Evolutionary conservation across 2,329 filamentous ascomycete species (phyloP), one percentile per base, ranked within the genome.

Genomic region (Paecilomyces variotii): DNA sequence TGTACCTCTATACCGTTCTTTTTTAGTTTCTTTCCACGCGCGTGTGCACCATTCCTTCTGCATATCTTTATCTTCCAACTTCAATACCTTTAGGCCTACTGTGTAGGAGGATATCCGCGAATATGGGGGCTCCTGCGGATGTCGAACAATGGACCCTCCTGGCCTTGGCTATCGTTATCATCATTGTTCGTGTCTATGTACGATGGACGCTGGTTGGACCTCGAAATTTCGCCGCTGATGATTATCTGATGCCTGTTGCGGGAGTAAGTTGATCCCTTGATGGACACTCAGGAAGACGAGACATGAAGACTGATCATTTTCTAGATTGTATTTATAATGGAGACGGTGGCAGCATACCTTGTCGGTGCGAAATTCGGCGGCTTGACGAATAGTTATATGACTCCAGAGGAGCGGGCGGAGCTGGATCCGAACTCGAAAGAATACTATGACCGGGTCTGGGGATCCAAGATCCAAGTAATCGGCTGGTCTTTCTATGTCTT

Each of bases 351-450:
- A 12, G 78, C 76, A 4, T 79, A 82, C 55, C 72, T 75, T 4
- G 77, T 82, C 26, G 78, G 77, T 19, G 75, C 76, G 45, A 69
- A 70, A 25, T 80, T 73, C 26, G 65, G 74, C 26, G 82, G 82
- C 1, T 68, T 84, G 4, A 81, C 82, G 4, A 84, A 85, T 61
- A 81, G 81, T 61, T 77, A 76, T 56, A 84, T 86, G 80, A 79
- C 81, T 2, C 65, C 76, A 12, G 76, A 75, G 28, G 63, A 82
- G 59, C 78, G 84, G 12, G 70, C 66, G 2, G 68, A 72, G 0
- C 66, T 85, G n/a, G 70, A 74, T 11, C 72, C 76, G 0, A 58
- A 68, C 14, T 76, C 76, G 12, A 64, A 65, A 0, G 80, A 84
- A 62, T 83, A 77, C 63, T 64, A 69, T 3, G 61, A 74, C 57